Evolutionary conservation across 495 filamentous ascomycete species (phyloP).

Genomic region (Penicillium maclennaniae): DNA sequence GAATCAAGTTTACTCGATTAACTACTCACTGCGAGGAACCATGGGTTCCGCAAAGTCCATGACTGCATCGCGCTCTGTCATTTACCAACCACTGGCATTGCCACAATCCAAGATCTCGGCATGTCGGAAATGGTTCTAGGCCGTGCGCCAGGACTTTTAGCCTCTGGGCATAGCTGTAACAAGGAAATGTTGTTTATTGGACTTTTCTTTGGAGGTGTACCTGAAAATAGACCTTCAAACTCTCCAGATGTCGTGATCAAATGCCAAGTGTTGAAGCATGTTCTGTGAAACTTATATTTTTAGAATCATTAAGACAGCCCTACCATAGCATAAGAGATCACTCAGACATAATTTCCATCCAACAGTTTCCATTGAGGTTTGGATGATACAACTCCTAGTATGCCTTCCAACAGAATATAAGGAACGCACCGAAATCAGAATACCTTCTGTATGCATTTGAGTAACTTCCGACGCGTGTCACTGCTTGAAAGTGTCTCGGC

Average conservation of each 20-base stretch:
- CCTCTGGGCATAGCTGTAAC: neutral
- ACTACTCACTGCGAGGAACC: neutral
- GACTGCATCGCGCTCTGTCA: conserved; percentile 10
- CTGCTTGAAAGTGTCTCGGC: neutral
- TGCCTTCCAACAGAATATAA: too few species aligned
- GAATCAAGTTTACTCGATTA: neutral
- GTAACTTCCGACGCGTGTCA: too few species aligned
- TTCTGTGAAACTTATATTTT: too few species aligned
- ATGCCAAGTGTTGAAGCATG: too few species aligned
- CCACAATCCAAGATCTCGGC: conserved; percentile 19
- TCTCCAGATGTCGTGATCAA: neutral
- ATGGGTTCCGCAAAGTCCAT: conserved; percentile 15
- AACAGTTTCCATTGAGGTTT: too few species aligned
- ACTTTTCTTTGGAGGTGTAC: neutral
- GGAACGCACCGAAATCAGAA: too few species aligned
- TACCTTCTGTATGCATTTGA: too few species aligned
- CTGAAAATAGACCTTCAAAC: neutral
- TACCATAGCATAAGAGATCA: too few species aligned
- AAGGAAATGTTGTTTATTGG: neutral
- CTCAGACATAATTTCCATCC: too few species aligned
- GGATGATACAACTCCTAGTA: too few species aligned
- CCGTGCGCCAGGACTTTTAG: neutral
- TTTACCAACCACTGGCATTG: conserved; percentile 13
- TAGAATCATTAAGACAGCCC: too few species aligned
- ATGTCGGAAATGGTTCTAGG: conserved; percentile 4